phyloP scores from a whole-genome alignment of 805 yeast genomes.

The Alloascoidea africana region DNA sequence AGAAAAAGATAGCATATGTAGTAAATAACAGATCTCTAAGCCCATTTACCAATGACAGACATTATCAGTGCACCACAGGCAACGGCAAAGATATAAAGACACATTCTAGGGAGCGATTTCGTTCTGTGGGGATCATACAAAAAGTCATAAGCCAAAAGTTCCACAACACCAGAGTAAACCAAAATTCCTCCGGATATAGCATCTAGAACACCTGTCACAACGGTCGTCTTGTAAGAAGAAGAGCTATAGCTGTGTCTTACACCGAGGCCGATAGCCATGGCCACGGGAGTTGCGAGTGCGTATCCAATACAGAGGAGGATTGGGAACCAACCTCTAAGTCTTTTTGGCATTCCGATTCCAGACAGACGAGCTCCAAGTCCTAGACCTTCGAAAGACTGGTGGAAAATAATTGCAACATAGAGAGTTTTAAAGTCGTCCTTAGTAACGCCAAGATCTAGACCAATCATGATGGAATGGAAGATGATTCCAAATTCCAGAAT shows the following conservation, averaged over 20 bases:
- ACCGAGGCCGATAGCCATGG: constrained; percentile 65
- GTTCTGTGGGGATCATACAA: constrained; percentile 27
- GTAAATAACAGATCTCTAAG: too few species aligned
- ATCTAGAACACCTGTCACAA: constrained; percentile 52
- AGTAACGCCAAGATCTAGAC: constrained; percentile 47
- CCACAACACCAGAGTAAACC: constrained; percentile 60
- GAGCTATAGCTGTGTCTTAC: constrained; percentile 43
- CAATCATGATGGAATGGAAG: constrained; percentile 65
- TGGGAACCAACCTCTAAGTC: constrained; percentile 30
- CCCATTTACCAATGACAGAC: constrained; percentile 73
- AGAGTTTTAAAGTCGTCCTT: constrained; percentile 51
- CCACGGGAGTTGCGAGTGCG: constrained; percentile 49
- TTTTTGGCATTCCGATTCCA: constrained; percentile 36
- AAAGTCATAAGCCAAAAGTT: constrained; percentile 62
- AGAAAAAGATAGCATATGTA: too few species aligned
- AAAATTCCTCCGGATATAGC: constrained; percentile 59
- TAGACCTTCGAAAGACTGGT: constrained; percentile 67
- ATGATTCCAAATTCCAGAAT: constrained; percentile 62
- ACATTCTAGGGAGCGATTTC: constrained; percentile 25
- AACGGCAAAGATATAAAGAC: constrained; percentile 24
- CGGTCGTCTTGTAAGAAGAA: constrained; percentile 33
- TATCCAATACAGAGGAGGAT: constrained; percentile 35
- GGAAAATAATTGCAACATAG: constrained; percentile 54
- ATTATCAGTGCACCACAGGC: constrained; percentile 50
- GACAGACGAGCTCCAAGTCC: constrained; percentile 65